These are phyloP conservation scores for Paracoccidioides lutzii DNA, from an alignment of 2,329 filamentous ascomycete species.

Conservation along the genomic window DNA sequence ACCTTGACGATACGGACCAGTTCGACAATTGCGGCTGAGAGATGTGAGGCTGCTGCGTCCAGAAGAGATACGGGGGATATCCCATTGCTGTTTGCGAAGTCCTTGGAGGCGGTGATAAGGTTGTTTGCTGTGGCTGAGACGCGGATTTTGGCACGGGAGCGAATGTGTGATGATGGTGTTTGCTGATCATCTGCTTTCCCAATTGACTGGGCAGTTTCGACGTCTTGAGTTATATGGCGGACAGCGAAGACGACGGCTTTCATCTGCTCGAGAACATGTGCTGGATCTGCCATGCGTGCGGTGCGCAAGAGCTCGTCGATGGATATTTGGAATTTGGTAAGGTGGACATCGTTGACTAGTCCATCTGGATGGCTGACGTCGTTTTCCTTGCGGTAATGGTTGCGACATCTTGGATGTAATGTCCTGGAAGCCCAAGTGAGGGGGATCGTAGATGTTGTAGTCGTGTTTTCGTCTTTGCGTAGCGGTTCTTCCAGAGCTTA, in stretches of 20 bases:
- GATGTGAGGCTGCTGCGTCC: conserved; percentile 83
- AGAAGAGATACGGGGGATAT: conserved; percentile 86
- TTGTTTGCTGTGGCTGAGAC: conserved; percentile 93
- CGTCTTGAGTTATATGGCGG: conserved; percentile 70
- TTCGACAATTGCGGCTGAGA: conserved; percentile 75
- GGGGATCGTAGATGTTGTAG: conserved; percentile 68
- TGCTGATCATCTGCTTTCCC: conserved; percentile 42
- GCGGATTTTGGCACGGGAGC: conserved; percentile 60
- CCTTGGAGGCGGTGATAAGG: conserved; percentile 86
- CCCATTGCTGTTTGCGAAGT: conserved; percentile 69
- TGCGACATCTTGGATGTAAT: conserved; percentile 25
- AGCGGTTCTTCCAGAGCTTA: conserved; percentile 80
- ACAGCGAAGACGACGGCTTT: conserved; percentile 74
- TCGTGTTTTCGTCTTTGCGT: conserved; percentile 78
- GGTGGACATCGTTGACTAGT: conserved; percentile 75
- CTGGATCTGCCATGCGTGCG: conserved; percentile 60
- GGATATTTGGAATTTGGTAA: conserved; percentile 88
- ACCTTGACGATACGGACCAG: conserved; percentile 76
- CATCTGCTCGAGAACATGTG: conserved; percentile 69
- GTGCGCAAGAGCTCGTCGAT: conserved; percentile 79
- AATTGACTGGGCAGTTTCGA: conserved; percentile 42
- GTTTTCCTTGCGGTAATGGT: conserved; percentile 49
- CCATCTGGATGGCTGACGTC: conserved; percentile 60
- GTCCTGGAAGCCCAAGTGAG: conserved; percentile 54
- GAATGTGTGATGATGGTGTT: conserved; percentile 35